Base-by-base conservation (phyloP, 2,329 filamentous ascomycete species). In the Rosellinia necatrix region DNA sequence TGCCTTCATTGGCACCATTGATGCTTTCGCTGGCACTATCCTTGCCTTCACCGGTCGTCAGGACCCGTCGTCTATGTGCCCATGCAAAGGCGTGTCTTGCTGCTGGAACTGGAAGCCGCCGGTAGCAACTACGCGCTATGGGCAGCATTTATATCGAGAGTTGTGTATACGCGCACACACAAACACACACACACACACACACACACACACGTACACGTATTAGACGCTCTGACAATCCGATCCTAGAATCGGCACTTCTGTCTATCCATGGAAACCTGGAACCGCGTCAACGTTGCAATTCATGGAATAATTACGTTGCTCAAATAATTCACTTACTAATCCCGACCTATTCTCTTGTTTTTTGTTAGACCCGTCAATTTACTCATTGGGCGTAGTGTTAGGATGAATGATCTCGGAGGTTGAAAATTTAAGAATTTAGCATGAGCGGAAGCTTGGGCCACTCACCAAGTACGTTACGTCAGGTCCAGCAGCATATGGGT, bases 391-490 rank as follows among this genome's bases (percentile, higher is more conserved):
- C 22, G 21, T 17, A 6, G 15, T 35, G 38, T 49, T 15, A 21
- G 10, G n/a, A 43, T 35, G 32, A n/a, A 12, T n/a, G 4, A 43
- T 35, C 21, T 30, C n/a, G 35, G 54, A 54, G 22, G 43, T 51
- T 64, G 54, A 47, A 54, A 13, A 24, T 15, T 24, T 35, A 62
- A 61, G 60, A 61, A 63, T 65, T 52, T 59, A 25, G 32, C 21
- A 50, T 59, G 54, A 55, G 43, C 42, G 52, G 49, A 55, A 62
- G 61, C 59, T 64, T 32, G 57, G 60, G 17, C 65, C 64, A 68
- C 60, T 63, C 4, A 22, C 17, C n/a, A 32, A 13, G 2, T 34
- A 34, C 5, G 30, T 34, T 5, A 34, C 30, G 9, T n/a, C n/a
- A n/a, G n/a, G n/a, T n/a, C n/a, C n/a, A n/a, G n/a, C n/a, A n/a